Base-by-base conservation (phyloP, 164 flowering plant species). In the Aristolochia californica region DNA sequence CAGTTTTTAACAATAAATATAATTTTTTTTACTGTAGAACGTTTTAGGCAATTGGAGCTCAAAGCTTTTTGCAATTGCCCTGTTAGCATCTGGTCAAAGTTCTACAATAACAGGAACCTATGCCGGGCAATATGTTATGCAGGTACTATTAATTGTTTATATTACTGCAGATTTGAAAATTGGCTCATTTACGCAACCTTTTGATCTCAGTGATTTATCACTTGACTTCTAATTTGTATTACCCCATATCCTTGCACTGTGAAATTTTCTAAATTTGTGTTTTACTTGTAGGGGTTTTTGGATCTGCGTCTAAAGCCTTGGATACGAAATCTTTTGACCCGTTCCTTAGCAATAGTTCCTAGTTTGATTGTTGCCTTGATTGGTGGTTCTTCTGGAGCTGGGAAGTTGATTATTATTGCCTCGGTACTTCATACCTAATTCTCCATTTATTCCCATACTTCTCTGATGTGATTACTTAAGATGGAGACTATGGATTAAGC, bases 71-170 rank as follows among this genome's bases (percentile, higher is more conserved):
- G 96, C 90, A 60, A 67, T 91, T 68, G 98, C 98, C 26, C 80
- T 91, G 72, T 75, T 91, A 57, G 98, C 98, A 57, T 91, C 96
- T 34, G 98, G 98, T 57, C 98, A 91, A 68, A 88, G 98, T 77
- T 91, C 98, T 49, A 91, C 98, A 16, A 83, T 91, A 48, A 91
- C 98, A 25, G 98, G 98, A 68, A 91, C 98, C 47, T 91, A 91
- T 67, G 96, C 96, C 0, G 96, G 98, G 25, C 96, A 91, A 65
- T 91, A 84, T 75, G 96, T 91, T 26, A 88, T 91, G 98, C 98
- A 88, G 96, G 97, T 91, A 50, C 24, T 40, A 0, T 54, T 17
- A 4, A 17, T 1, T 20, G 5, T 51, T 20, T 53, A 61, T 24
- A 13, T 13, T 21, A 9, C 28, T 15, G 20, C 43, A 24, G 12